Evolutionary conservation across 2,329 filamentous ascomycete species (phyloP), one percentile per base, ranked within the genome.

Genomic region (Hansfordia pulvinata): DNA sequence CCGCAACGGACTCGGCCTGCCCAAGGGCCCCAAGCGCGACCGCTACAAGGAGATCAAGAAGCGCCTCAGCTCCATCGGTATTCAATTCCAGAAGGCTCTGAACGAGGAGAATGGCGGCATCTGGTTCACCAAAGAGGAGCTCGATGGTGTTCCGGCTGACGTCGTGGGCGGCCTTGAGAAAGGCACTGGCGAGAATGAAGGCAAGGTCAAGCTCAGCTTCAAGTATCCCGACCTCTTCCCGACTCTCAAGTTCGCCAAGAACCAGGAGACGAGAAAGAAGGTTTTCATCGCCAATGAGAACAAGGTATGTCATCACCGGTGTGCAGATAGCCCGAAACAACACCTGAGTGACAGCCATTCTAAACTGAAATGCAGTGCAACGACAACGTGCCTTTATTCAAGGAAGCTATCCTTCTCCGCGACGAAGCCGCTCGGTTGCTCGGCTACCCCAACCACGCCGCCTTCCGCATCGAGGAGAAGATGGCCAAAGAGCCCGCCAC

Each of bases 21-120:
- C 79, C 2, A 68, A 69, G 14, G 80, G 79, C 2, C 58, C 65
- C 4, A 60, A 84, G 55, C 59, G 80, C 34, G 80, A 85, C 40
- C 69, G 80, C 23, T 88, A 88, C 65, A 88, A 85, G 60, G 78
- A 78, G 51, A 85, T 88, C 54, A 82, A 84, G 66, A 82, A 83
- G 62, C 61, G 79, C 9, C 58, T 90, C 30, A 80, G 74, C 37
- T 68, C 78, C 47, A 67, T 88, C 38, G 64, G 68, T 43, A 85
- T 86, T 32, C 62, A 73, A 30, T 83, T 83, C 52, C 71, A 79
- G 45, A 85, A 84, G 60, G 81, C 78, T 41, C 58, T 88, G 31
- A 86, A 86, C 43, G 81, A 88, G 51, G 82, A 90, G 55, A 76
- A 76, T 40, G 77, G 76, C n/a, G 77, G 75, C 3, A 55, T 86